These are phyloP conservation scores for Escovopsis sp. DNA, from an alignment of 2,329 filamentous ascomycete species.

Conservation along the genomic window DNA sequence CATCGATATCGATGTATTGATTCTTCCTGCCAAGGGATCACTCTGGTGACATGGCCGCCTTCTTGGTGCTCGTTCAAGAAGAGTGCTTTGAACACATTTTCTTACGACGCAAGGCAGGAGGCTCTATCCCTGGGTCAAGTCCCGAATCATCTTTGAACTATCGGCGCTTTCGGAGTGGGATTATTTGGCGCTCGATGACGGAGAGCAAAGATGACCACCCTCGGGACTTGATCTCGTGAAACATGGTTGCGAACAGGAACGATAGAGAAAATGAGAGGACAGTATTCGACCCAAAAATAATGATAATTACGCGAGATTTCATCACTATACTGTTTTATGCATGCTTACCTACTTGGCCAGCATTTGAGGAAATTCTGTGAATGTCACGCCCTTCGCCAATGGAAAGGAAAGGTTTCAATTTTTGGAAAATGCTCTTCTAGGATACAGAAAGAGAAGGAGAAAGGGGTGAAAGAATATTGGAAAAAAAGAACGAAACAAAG, in stretches of 20 bases:
- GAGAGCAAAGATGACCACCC: not conserved
- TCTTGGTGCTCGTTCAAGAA: conserved; percentile 6
- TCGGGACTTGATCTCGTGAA: not conserved
- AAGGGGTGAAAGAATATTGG: conserved; percentile 8
- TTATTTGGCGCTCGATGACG: no score
- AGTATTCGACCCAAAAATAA: not conserved
- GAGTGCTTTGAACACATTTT: conserved; percentile 4
- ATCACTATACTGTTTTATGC: no score
- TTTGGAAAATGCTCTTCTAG: no score
- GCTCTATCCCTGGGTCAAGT: conserved; percentile 7
- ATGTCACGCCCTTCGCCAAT: no score
- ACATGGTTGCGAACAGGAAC: no score
- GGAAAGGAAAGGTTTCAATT: no score
- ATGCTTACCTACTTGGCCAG: no score
- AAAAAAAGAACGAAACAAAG: not conserved
- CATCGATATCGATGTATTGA: not conserved
- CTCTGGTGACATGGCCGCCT: not conserved
- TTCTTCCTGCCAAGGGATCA: no score
- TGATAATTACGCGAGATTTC: not conserved
- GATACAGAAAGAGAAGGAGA: not conserved
- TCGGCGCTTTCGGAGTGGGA: not conserved
- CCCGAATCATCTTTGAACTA: not conserved
- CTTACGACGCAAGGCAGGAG: conserved; percentile 9
- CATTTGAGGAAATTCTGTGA: no score
- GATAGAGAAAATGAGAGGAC: no score